Conservation (phyloP, 306 rosid genomes). For the Carpinus fangiana region DNA sequence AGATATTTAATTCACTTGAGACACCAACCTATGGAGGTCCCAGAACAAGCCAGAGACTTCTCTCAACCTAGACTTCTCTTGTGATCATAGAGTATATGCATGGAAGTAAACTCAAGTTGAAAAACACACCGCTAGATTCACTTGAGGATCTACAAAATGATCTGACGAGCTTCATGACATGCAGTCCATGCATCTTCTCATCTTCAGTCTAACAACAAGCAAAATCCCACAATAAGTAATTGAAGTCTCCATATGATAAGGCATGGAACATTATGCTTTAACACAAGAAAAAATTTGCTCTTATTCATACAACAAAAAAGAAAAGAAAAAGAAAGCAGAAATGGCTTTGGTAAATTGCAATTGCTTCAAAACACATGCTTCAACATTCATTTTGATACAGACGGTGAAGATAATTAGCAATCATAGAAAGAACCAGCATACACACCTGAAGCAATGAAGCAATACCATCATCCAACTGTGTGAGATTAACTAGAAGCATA, state of each 20-base stretch:
- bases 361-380: neutral
- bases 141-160: slow-evolving; percentile 72
- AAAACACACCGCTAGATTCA: slow-evolving; percentile 60
- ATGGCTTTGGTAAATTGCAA: neutral
- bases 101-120: slow-evolving; percentile 3
- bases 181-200: slow-evolving; percentile 79
- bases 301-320: neutral
- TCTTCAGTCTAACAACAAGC: slow-evolving; percentile 61
- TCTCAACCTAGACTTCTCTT: too few species aligned
- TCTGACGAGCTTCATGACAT: slow-evolving; percentile 90
- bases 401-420: neutral
- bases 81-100: neutral
- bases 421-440: neutral
- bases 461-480: slow-evolving; percentile 68
- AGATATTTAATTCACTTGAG: slow-evolving; percentile 3
- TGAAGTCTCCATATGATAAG: neutral
- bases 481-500: slow-evolving; percentile 90
- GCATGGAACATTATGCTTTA: neutral
- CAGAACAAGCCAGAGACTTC: neutral
- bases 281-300: neutral
- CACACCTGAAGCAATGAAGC: slow-evolving; percentile 84
- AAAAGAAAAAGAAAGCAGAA: neutral
- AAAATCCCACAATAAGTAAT: slow-evolving; percentile 14
- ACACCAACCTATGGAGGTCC: neutral
- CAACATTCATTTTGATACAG: neutral